Percentiles rank a stretch among this genome's conserved stretches.
Conservation (phyloP, 1,139 yeast species). For the Pichia sp. region DNA sequence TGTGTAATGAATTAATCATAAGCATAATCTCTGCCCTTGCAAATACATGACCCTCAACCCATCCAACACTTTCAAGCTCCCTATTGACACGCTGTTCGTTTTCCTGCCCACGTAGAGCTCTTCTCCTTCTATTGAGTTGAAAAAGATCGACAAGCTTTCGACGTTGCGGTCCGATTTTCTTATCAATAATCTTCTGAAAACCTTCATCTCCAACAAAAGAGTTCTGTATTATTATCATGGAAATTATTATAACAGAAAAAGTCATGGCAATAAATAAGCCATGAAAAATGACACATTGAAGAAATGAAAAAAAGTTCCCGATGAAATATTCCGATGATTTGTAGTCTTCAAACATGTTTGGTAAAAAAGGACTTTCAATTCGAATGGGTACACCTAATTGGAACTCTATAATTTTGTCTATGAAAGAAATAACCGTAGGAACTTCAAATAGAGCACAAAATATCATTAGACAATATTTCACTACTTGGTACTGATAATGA, state of each 20-base stretch:
- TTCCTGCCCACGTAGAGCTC: background rate
- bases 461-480: slow-evolving; percentile 9
- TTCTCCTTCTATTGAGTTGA: slow-evolving; percentile 6
- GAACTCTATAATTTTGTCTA: slow-evolving; percentile 18
- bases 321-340: background rate
- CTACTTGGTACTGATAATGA: slow-evolving; percentile 11
- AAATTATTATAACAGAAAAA: slow-evolving; percentile 14
- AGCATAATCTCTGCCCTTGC: background rate
- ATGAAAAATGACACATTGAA: background rate
- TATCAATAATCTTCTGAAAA: slow-evolving; percentile 50
- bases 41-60: slow-evolving; percentile 1
- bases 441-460: slow-evolving; percentile 13
- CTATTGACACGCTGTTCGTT: background rate
- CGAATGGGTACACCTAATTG: slow-evolving; percentile 19
- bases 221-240: slow-evolving; percentile 40
- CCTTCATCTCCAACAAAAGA: slow-evolving; percentile 72
- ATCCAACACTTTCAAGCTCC: background rate
- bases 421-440: slow-evolving; percentile 16
- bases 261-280: slow-evolving; percentile 39
- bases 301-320: background rate
- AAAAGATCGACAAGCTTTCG: slow-evolving; percentile 22
- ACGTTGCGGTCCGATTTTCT: slow-evolving; percentile 51
- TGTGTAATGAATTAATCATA: background rate
- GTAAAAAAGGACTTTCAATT: background rate
- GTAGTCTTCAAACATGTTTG: slow-evolving; percentile 11